A percentile compares a stretch with the other conserved stretches of the same genome.
These are phyloP conservation scores for Erysimum cheiri DNA, from an alignment of 441 rosid genomes.

Conservation along the genomic window DNA sequence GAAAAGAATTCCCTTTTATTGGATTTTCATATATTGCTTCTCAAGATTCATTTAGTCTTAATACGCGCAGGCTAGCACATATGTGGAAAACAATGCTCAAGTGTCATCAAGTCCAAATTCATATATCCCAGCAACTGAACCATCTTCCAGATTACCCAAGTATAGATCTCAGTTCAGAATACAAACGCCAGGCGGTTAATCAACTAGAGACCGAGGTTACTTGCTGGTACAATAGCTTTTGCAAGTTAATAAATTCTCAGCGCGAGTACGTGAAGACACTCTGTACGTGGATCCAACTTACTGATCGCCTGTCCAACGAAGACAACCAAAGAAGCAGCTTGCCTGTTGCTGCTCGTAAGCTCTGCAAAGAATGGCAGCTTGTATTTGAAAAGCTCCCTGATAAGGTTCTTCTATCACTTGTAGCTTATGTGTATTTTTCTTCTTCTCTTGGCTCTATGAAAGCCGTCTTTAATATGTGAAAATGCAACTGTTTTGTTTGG, in stretches of 20 bases:
- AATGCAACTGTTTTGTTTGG: slow-evolving; percentile 32
- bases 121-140: slow-evolving; percentile 77
- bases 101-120: slow-evolving; percentile 81
- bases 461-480: background rate
- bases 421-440: slow-evolving; percentile 10
- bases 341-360: slow-evolving; percentile 60
- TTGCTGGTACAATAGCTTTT: slow-evolving; percentile 80
- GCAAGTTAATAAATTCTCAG: slow-evolving; percentile 72
- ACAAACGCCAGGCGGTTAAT: slow-evolving; percentile 72
- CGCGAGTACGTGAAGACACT: slow-evolving; percentile 76
- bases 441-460: slow-evolving; percentile 19
- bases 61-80: slow-evolving; percentile 58
- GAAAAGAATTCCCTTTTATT: slow-evolving; percentile 14
- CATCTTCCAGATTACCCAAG: slow-evolving; percentile 58
- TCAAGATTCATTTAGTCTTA: slow-evolving; percentile 26
- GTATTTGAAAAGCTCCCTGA: slow-evolving; percentile 77
- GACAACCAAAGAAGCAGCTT: slow-evolving; percentile 56
- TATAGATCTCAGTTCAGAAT: slow-evolving; percentile 66
- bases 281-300: slow-evolving; percentile 70
- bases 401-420: slow-evolving; percentile 56
- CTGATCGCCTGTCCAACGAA: slow-evolving; percentile 56
- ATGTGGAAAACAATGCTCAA: slow-evolving; percentile 86
- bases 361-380: slow-evolving; percentile 78
- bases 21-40: background rate
- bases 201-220: slow-evolving; percentile 81